Evolutionary conservation across 2,329 filamentous ascomycete genomes (phyloP).

Genomic region (Verticillium tricorpus): DNA sequence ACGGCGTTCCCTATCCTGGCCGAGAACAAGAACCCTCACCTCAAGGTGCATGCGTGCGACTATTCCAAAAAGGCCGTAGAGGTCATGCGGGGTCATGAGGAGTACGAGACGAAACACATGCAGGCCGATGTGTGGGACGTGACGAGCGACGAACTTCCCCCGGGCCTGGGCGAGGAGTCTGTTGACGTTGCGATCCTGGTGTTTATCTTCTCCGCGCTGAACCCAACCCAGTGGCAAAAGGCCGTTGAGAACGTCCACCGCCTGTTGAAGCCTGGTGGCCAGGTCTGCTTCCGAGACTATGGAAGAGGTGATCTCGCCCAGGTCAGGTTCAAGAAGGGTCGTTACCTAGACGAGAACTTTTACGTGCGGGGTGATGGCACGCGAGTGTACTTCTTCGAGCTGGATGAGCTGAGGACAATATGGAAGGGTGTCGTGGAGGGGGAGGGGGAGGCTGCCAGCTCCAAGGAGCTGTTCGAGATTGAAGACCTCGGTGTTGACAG

Average conservation of each 20-base stretch:
- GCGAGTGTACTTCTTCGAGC: slow-evolving; percentile 94
- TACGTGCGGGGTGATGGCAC: slow-evolving; percentile 95
- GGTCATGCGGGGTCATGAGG: slow-evolving; percentile 76
- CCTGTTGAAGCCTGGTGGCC: slow-evolving; percentile 86
- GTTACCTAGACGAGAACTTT: slow-evolving; percentile 94
- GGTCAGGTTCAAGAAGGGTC: slow-evolving; percentile 92
- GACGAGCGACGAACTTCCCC: slow-evolving; percentile 67
- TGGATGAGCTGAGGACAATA: slow-evolving; percentile 73
- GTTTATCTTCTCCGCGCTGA: slow-evolving; percentile 93
- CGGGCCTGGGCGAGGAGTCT: slow-evolving; percentile 68
- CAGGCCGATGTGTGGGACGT: slow-evolving; percentile 95
- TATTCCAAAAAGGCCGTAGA: slow-evolving; percentile 95
- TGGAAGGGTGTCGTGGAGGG: slow-evolving; percentile 55
- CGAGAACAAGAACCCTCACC: slow-evolving; percentile 73
- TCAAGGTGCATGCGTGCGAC: slow-evolving; percentile 91
- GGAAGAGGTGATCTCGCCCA: slow-evolving; percentile 92
- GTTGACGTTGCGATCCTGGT: slow-evolving; percentile 93
- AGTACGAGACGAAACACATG: slow-evolving; percentile 69
- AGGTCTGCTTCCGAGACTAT: slow-evolving; percentile 94
- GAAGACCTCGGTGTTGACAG: slow-evolving; percentile 79
- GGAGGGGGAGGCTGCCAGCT: slow-evolving; percentile 19
- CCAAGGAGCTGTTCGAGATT: slow-evolving; percentile 57
- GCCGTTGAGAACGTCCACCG: slow-evolving; percentile 77
- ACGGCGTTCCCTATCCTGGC: slow-evolving; percentile 88
- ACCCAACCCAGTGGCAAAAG: slow-evolving; percentile 77